Percentiles rank a stretch among this genome's conserved stretches.
phyloP scores from a whole-genome alignment of 2,329 filamentous ascomycete species.

The Chaetomium sp. region DNA sequence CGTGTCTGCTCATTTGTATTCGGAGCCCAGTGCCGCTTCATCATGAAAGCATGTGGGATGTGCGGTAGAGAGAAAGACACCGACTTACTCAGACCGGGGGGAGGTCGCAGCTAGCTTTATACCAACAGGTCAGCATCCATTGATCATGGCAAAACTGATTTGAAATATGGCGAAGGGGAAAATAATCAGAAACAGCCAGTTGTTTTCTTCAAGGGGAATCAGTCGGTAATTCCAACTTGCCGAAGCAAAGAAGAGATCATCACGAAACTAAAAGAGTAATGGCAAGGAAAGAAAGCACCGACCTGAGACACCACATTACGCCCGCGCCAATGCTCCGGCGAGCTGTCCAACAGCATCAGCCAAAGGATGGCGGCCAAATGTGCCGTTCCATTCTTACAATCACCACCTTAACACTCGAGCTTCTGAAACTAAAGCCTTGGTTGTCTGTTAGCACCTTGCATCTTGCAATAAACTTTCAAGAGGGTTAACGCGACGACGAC shows the following conservation, averaged over 20 bases:
- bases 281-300: background rate
- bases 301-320: background rate
- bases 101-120: constrained; percentile 2
- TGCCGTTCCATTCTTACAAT: background rate
- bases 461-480: background rate
- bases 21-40: constrained; percentile 98
- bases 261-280: constrained; percentile 31
- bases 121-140: constrained; percentile 17
- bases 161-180: constrained; percentile 19
- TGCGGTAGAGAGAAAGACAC: background rate
- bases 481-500: constrained; percentile 15
- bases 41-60: constrained; percentile 44
- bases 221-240: constrained; percentile 96
- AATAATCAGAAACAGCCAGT: constrained; percentile 75
- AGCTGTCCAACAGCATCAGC: background rate
- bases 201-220: constrained; percentile 70
- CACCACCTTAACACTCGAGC: background rate
- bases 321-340: background rate
- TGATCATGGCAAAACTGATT: background rate
- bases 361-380: background rate
- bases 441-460: constrained; percentile 26
- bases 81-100: constrained; percentile 12
- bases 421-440: constrained; percentile 15
- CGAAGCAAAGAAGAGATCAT: constrained; percentile 63
- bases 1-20: constrained; percentile 72